Percentiles rank a stretch among this genome's conserved stretches.
Conservation (phyloP, 164 flowering plant species). For the Vitis rupestris region DNA sequence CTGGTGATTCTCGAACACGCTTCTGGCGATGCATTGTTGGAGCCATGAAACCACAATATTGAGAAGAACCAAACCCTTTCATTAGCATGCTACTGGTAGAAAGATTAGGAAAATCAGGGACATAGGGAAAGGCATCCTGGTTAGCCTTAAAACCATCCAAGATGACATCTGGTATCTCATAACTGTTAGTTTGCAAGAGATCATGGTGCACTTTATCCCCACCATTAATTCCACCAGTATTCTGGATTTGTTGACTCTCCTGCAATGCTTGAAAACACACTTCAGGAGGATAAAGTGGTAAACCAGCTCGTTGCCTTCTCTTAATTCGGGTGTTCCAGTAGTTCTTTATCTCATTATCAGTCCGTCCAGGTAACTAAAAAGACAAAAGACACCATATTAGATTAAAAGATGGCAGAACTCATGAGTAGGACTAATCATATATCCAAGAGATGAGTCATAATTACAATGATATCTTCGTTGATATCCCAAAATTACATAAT, state of each 20-base stretch:
- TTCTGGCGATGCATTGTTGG: constrained; percentile 42
- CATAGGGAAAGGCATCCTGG: constrained; percentile 37
- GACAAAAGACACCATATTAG: background rate
- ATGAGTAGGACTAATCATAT: too few species aligned
- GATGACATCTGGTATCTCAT: constrained; percentile 55
- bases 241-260: constrained; percentile 43
- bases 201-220: constrained; percentile 38
- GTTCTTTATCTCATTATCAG: constrained; percentile 98
- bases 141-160: constrained; percentile 50
- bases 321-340: constrained; percentile 96
- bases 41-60: constrained; percentile 31
- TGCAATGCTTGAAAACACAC: constrained; percentile 46
- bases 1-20: constrained; percentile 50
- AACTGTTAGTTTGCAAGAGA: constrained; percentile 36
- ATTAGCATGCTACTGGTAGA: constrained; percentile 39
- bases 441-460: too few species aligned
- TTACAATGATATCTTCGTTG: too few species aligned
- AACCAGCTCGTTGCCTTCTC: constrained; percentile 86
- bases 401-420: background rate
- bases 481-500: too few species aligned
- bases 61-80: constrained; percentile 46
- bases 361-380: constrained; percentile 88
- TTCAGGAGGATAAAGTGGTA: constrained; percentile 87
- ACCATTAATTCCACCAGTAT: constrained; percentile 22
- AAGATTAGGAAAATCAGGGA: constrained; percentile 44